Percentiles rank a stretch among this genome's conserved stretches.
Conservation (phyloP, 139 green algal species). For the Bryopsis sp. region DNA sequence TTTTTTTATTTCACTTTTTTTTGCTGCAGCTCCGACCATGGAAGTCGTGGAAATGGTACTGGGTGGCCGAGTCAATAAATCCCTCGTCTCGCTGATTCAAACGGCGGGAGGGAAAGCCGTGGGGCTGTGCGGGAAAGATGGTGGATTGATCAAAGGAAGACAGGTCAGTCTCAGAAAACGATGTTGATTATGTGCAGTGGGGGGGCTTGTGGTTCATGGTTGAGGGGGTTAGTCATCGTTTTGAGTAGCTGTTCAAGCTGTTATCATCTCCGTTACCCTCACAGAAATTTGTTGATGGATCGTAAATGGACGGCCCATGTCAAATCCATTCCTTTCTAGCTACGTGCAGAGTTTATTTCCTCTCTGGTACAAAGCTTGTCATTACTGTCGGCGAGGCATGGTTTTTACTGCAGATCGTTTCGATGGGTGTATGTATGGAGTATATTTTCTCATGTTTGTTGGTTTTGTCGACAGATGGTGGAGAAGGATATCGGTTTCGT, state of each 20-base stretch:
- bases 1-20: not conserved
- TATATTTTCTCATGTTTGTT: not conserved
- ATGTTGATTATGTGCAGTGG: too few relatives aligned
- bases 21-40: conserved; percentile 78
- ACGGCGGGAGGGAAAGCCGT: conserved; percentile 81
- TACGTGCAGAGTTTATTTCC: too few relatives aligned
- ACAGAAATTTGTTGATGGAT: too few relatives aligned
- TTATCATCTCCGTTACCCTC: too few relatives aligned
- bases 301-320: too few relatives aligned
- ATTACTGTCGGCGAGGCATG: too few relatives aligned
- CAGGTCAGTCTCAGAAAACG: conserved; percentile 27
- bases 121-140: conserved; percentile 95
- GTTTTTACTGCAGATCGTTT: too few relatives aligned
- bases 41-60: conserved; percentile 99
- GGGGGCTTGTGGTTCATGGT: too few relatives aligned
- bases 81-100: conserved; percentile 92
- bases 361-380: too few relatives aligned
- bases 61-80: conserved; percentile 95
- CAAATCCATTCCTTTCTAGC: too few relatives aligned
- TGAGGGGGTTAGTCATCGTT: too few relatives aligned
- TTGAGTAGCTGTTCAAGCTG: too few relatives aligned
- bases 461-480: conserved; percentile 60
- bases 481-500: conserved; percentile 90
- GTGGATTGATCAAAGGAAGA: conserved; percentile 68
- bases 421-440: not conserved